Evolutionary conservation across 352 stramenopile genomes (phyloP), one percentile per base, ranked within the genome.

Genomic region (Pythium dissimile): DNA sequence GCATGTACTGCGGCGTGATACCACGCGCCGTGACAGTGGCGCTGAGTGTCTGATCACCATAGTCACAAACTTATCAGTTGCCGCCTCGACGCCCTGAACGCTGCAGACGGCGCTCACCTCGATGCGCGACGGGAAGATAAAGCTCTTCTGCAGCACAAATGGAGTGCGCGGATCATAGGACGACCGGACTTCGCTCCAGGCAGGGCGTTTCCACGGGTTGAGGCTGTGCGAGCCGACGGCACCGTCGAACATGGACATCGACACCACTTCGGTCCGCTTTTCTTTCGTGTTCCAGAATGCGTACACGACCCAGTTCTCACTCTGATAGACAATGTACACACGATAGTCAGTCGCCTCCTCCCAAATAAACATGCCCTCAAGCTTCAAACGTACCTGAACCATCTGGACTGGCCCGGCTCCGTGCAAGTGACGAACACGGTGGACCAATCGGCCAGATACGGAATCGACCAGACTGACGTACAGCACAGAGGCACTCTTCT

Each of bases 241-340:
- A 41, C 97, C 96, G 47, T 99, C 97, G 64, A 97, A 98, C 8
- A 99, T 77, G 38, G 78, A 80, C n/a, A 95, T 44, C 43, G 84
- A 93, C 42, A 91, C 82, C 41, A 95, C 39, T 51, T 93, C 84
- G 1, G 80, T 92, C 47, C 81, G 83, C 60, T 91, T 94, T 34
- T 90, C 80, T 63, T 92, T 93, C 0, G 75, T 61, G 71, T 98
- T 99, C 81, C 93, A 98, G 75, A 92, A 99, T 26, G 96, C 87
- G 62, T 99, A 99, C 30, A 99, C 84, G 9, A 99, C 69, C 91
- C 89, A 98, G 68, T 99, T 99, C 56, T 99, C 97, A 48, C 85
- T 92, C 69, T 94, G 37, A 27, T 24, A 43, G 20, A 13, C 42
- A 38, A n/a, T n/a, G n/a, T 13, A 48, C 23, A 63, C 18, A 60